These are phyloP conservation scores for Iris macrosiphon DNA, from an alignment of 106 monocot genomes.

Conservation along the genomic window DNA sequence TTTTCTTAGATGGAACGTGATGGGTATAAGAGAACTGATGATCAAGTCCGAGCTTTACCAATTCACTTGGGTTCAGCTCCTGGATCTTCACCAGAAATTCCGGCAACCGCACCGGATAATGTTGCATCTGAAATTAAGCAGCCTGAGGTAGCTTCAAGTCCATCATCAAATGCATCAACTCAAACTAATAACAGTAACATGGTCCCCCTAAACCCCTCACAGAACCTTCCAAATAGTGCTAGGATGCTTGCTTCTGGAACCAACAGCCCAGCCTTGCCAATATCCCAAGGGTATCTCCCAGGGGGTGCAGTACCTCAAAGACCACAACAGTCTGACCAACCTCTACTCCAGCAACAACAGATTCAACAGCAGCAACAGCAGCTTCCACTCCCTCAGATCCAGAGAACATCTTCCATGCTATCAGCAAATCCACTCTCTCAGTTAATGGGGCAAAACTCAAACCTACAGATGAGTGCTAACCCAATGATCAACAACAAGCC, in stretches of 20 bases:
- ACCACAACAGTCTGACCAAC: slow-evolving; percentile 56
- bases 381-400: slow-evolving; percentile 46
- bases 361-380: slow-evolving; percentile 48
- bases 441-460: slow-evolving; percentile 56
- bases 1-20: slow-evolving; percentile 56
- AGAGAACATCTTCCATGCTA: slow-evolving; percentile 54
- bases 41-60: slow-evolving; percentile 33
- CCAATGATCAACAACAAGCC: slow-evolving; percentile 48
- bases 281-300: slow-evolving; percentile 42
- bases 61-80: slow-evolving; percentile 19
- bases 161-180: slow-evolving; percentile 10
- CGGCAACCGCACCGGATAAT: slow-evolving; percentile 38
- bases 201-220: slow-evolving; percentile 26
- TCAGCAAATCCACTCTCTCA: slow-evolving; percentile 61
- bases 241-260: slow-evolving; percentile 54
- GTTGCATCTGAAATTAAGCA: slow-evolving; percentile 34
- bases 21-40: slow-evolving; percentile 62
- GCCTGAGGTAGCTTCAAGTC: slow-evolving; percentile 29
- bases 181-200: slow-evolving; percentile 18
- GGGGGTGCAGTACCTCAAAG: slow-evolving; percentile 33
- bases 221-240: slow-evolving; percentile 29
- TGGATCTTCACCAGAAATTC: slow-evolving; percentile 14
- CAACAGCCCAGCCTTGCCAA: slow-evolving; percentile 19
- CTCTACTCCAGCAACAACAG: slow-evolving; percentile 42
- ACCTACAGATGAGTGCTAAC: slow-evolving; percentile 42